Base-by-base conservation (phyloP, 257 asterid species). In the Plectranthus barbatus region DNA sequence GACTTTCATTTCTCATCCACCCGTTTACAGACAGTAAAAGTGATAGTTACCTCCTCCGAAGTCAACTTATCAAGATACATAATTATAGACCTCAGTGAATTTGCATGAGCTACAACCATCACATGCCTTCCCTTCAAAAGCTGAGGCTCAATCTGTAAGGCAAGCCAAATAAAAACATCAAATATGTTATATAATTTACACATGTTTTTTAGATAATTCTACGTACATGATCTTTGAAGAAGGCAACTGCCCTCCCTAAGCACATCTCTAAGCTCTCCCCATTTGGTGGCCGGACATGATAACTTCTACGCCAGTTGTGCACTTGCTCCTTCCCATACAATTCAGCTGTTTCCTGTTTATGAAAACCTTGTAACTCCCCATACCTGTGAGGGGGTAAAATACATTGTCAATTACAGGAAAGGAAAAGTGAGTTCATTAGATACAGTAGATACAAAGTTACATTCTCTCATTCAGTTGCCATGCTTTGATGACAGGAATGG, bases 211-310 rank as follows among this genome's bases (percentile, higher is more conserved):
- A 9, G 21, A 72, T 5, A 50, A 64, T 56, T 23, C 46, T 45
- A 44, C 86, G 75, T 84, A 90, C 97, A 0, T 87, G 82, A 19
- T 91, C 96, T 80, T 77, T 87, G 68, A 91, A 91, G 72, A 71
- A 91, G 64, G 96, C 68, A 72, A 91, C 97, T 2, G 97, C 97
- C 72, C 97, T 78, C 62, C 79, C 80, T 81, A 87, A 83, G 86
- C 97, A 91, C 97, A 91, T 91, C 56, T 87, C 97, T 70, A 91
- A 77, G 82, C 97, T 91, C 84, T 91, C 97, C 29, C 97, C 97
- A 34, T 85, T 91, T 58, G 96, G 97, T 4, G 96, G 97, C 34
- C 80, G 89, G 72, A 88, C 94, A 62, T 91, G 82, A 73, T 91
- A 91, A 66, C 91, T 91, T 78, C 97, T 74, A 36, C 95, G 95